phyloP scores from a whole-genome alignment of 2,329 filamentous ascomycete species.

The Botryosphaeria dothidea region DNA sequence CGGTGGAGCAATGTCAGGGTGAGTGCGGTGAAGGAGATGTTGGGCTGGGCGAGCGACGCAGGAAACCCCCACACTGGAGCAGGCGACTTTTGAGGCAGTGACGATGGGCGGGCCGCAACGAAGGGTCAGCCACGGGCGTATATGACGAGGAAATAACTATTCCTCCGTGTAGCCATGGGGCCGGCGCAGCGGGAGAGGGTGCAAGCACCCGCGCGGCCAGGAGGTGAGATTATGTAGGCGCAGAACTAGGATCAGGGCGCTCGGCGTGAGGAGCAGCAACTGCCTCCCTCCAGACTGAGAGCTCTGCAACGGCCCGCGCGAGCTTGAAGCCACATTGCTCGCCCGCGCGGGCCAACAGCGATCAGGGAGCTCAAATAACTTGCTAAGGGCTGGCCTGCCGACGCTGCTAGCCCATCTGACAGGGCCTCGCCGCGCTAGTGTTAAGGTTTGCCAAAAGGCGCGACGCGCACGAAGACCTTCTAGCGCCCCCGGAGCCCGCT shows the following conservation, averaged over 20 bases:
- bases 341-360: constrained; percentile 7
- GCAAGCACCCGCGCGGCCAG: constrained; percentile 35
- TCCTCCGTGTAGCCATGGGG: constrained; percentile 24
- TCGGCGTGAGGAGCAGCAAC: constrained; percentile 25
- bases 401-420: constrained; percentile 14
- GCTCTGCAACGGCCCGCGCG: constrained; percentile 43
- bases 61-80: not conserved
- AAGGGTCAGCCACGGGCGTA: constrained; percentile 18
- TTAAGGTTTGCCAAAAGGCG: constrained; percentile 10
- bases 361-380: constrained; percentile 7
- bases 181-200: constrained; percentile 26
- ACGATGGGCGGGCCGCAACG: constrained; percentile 3
- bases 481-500: not conserved
- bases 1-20: not conserved
- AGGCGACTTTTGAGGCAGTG: constrained; percentile 18
- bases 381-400: constrained; percentile 5
- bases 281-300: constrained; percentile 27
- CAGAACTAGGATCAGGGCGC: constrained; percentile 28
- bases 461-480: not conserved
- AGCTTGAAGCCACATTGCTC: constrained; percentile 8
- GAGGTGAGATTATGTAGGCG: constrained; percentile 25
- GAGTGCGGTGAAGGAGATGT: not conserved
- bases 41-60: not conserved
- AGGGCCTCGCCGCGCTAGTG: constrained; percentile 8
- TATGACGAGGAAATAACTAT: constrained; percentile 24